Conservation (phyloP, 208 protist genomes). For the Endotrypanum monterogeii region DNA sequence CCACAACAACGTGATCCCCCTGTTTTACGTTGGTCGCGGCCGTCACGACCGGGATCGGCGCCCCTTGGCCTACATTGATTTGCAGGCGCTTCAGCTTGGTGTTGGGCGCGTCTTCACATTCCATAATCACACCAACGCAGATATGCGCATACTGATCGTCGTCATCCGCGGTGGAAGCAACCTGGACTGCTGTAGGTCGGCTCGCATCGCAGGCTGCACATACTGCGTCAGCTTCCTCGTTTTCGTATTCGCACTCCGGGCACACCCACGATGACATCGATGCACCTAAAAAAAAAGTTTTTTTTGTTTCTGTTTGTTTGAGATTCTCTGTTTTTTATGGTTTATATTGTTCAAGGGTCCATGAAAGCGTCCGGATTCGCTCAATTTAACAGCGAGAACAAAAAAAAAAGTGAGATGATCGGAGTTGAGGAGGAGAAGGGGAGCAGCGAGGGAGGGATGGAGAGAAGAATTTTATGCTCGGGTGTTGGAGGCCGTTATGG, state of each 20-base stretch:
- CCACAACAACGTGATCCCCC: conserved; percentile 61
- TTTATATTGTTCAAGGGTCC: neutral
- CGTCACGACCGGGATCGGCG: conserved; percentile 67
- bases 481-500: too few species aligned
- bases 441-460: neutral
- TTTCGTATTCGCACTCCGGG: conserved; percentile 60
- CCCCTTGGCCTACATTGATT: conserved; percentile 56
- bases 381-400: neutral
- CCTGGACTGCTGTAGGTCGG: conserved; percentile 24
- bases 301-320: neutral
- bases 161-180: conserved; percentile 31
- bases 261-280: conserved; percentile 50
- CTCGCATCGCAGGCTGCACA: conserved; percentile 65
- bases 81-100: conserved; percentile 71
- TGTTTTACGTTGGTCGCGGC: conserved; percentile 70
- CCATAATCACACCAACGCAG: conserved; percentile 52
- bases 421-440: neutral
- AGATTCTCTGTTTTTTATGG: too few species aligned
- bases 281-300: neutral
- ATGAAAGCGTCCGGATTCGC: neutral
- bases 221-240: conserved; percentile 36
- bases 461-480: neutral
- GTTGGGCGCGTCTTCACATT: conserved; percentile 56
- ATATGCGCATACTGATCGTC: conserved; percentile 53
- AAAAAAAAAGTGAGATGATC: neutral